phyloP scores from a whole-genome alignment of 345 rosid genomes.

The Bruguiera parviflora region DNA sequence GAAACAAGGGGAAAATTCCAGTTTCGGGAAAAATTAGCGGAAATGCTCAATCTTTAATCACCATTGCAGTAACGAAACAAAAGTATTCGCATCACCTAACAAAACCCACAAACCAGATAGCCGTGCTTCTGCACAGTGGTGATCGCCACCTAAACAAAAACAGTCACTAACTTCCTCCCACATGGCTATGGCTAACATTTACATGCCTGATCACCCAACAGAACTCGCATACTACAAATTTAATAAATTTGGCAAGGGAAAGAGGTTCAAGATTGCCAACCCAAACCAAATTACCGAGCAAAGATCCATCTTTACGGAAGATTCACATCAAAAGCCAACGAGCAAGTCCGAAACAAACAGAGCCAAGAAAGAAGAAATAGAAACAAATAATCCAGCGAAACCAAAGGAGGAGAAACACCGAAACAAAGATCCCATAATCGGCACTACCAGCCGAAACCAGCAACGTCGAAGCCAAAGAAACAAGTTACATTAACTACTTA shows the following conservation, averaged over 20 bases:
- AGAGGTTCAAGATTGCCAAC: slow-evolving; percentile 14
- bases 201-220: slow-evolving; percentile 15
- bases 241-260: neutral
- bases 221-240: neutral
- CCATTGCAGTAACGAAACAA: neutral
- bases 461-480: slow-evolving; percentile 27
- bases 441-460: slow-evolving; percentile 22
- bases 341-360: slow-evolving; percentile 24
- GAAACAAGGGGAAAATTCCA: neutral
- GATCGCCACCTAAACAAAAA: neutral
- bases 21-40: neutral
- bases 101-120: slow-evolving; percentile 18
- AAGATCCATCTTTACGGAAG: slow-evolving; percentile 23
- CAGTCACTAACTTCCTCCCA: slow-evolving; percentile 8
- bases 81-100: neutral
- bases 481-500: slow-evolving; percentile 19
- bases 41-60: slow-evolving; percentile 1
- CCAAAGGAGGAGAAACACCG: slow-evolving; percentile 15
- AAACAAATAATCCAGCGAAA: slow-evolving; percentile 16
- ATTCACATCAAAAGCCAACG: slow-evolving; percentile 18
- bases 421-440: slow-evolving; percentile 18
- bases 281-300: slow-evolving; percentile 25
- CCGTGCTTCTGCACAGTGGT: slow-evolving; percentile 7
- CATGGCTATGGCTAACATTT: neutral
- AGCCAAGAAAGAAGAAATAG: neutral